Percentiles rank a stretch among this genome's conserved stretches.
phyloP scores from a whole-genome alignment of 768 basidiomycete species.

The Melanogaster broomeanus region DNA sequence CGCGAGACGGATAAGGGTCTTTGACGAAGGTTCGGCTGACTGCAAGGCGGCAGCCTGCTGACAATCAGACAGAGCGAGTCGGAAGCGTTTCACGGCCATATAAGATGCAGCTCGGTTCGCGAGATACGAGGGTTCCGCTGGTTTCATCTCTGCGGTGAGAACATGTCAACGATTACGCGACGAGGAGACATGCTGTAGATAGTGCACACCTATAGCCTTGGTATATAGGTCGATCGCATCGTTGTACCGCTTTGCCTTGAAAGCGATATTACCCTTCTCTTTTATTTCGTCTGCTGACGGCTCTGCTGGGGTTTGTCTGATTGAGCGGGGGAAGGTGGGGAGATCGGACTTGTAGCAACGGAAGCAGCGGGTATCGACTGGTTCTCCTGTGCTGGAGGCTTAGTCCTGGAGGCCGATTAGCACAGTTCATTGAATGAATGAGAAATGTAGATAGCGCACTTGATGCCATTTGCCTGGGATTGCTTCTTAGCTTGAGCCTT shows the following conservation, averaged over 20 bases:
- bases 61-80: constrained; percentile 74
- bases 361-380: constrained; percentile 7
- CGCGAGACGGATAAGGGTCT: constrained; percentile 81
- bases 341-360: constrained; percentile 9
- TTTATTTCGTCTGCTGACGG: constrained; percentile 57
- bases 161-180: constrained; percentile 6
- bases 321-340: constrained; percentile 15
- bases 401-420: constrained; percentile 18
- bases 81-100: constrained; percentile 80
- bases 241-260: constrained; percentile 63
- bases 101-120: constrained; percentile 87
- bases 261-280: constrained; percentile 74
- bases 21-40: constrained; percentile 58
- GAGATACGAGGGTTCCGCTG: constrained; percentile 71
- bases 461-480: constrained; percentile 24
- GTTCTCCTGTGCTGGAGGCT: constrained; percentile 4
- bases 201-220: constrained; percentile 63
- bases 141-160: constrained; percentile 49
- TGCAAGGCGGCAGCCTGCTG: constrained; percentile 73
- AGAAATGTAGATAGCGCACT: constrained; percentile 14
- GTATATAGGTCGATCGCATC: constrained; percentile 77
- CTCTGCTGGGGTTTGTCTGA: constrained; percentile 29
- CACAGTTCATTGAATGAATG: background rate
- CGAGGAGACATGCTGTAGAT: constrained; percentile 20
- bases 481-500: constrained; percentile 30